Evolutionary conservation across 225 moss, liverwort and hornwort species (phyloP), one percentile per base, ranked within the genome.

Genomic region (Pseudisothecium myosuroides): DNA sequence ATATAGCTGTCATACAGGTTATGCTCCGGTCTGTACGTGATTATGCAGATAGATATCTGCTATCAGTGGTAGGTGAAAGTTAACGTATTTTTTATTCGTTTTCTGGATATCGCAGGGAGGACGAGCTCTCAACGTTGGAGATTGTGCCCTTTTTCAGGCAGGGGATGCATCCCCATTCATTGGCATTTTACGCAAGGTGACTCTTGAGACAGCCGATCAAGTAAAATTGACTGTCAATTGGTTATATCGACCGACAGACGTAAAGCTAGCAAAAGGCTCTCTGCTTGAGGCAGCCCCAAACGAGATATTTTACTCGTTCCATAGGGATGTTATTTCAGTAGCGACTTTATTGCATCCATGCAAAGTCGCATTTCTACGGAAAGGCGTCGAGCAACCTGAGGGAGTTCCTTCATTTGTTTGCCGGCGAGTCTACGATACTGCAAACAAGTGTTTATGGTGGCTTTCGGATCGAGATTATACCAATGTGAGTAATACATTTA

Each of bases 281-380:
- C 92, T 93, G 91, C 94, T 89, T 77, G 97, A 99, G 93, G 96
- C 97, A 64, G 96, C 96, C 77, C 96, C 96, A 87, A 99, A 97
- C 95, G 97, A 99, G 88, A 96, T 99, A 78, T 99, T 99, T 86
- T 99, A 99, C 81, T 97, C 97, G 81, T 99, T 99, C 76, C 97
- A 99, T 83, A 97, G 96, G 95, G 97, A 97, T 99, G 96, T 96
- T 89, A 96, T 95, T 91, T 96, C 97, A 83, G 96, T 96, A 88
- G 96, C 96, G 83, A 93, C 96, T 61, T 89, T 96, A 34, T 91
- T 97, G 88, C 97, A 99, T 94, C 98, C 98, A 31, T 99, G 98
- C 86, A 99, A 96, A 93, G 98, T 99, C 76, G 94, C 97, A 43
- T 99, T 99, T 86, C 87, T 99, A 76, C 95, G 95, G 67, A 96